Conservation (phyloP, 2,329 filamentous ascomycete species). For the Neofusicoccum kwambonambiense region DNA sequence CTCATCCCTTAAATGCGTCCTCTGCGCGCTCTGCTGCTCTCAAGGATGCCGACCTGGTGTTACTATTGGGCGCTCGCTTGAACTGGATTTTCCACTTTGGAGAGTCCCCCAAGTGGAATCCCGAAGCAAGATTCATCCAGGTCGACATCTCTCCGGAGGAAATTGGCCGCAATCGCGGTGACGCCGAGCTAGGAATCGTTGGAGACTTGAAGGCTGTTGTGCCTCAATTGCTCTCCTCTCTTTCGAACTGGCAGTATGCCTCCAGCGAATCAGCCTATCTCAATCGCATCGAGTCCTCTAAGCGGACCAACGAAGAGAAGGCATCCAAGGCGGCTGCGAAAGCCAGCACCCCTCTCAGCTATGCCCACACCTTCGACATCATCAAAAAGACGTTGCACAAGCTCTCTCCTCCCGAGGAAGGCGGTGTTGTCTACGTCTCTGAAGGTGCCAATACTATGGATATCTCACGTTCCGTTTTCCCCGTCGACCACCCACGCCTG, state of each 20-base stretch:
- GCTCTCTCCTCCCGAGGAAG: conserved; percentile 46
- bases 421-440: conserved; percentile 55
- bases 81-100: conserved; percentile 62
- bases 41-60: conserved; percentile 54
- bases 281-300: conserved; percentile 34
- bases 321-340: conserved; percentile 44
- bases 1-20: conserved; percentile 52
- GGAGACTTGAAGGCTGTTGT: conserved; percentile 54
- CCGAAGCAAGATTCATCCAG: conserved; percentile 53
- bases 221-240: conserved; percentile 43
- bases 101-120: conserved; percentile 54
- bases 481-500: conserved; percentile 54
- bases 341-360: conserved; percentile 47
- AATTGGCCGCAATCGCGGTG: conserved; percentile 51
- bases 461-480: conserved; percentile 56
- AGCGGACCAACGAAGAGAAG: conserved; percentile 48
- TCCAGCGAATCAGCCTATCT: conserved; percentile 33
- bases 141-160: conserved; percentile 56
- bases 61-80: conserved; percentile 54
- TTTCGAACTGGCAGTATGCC: conserved; percentile 48
- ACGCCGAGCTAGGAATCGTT: conserved; percentile 49
- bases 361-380: conserved; percentile 52
- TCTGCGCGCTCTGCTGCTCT: conserved; percentile 55
- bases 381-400: conserved; percentile 52
- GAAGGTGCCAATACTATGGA: conserved; percentile 64